Conservation (phyloP, 495 filamentous ascomycete species). For the Penicillium argentinense region DNA sequence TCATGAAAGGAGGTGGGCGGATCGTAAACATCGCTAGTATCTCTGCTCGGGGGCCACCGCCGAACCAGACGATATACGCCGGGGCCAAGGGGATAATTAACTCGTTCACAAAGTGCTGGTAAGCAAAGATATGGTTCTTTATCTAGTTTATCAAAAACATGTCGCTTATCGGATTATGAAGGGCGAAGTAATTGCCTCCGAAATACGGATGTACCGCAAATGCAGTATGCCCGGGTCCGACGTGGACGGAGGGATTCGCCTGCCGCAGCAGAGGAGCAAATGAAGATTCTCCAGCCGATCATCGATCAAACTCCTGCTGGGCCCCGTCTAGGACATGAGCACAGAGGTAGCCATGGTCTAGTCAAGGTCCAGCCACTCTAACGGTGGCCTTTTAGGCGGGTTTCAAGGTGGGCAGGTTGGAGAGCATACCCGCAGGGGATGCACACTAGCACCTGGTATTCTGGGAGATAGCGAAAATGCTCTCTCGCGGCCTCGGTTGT, state of each 20-base stretch:
- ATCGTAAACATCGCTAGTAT: conserved; percentile 31
- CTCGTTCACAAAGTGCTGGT: conserved; percentile 39
- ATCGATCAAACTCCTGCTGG: conserved; percentile 40
- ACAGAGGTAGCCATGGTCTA: too few relatives aligned
- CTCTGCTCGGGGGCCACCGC: conserved; percentile 20
- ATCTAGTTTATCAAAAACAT: not conserved
- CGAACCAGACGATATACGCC: conserved; percentile 29
- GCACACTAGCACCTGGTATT: too few relatives aligned
- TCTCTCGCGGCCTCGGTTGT: too few relatives aligned
- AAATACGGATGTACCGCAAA: conserved; percentile 35
- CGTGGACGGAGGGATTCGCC: conserved; percentile 32
- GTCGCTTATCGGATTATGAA: not conserved
- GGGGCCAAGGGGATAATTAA: conserved; percentile 31
- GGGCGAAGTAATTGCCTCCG: conserved; percentile 31
- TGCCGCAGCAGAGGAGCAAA: conserved; percentile 33
- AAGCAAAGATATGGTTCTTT: not conserved
- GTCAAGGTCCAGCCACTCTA: too few relatives aligned
- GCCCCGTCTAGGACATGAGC: conserved; percentile 31
- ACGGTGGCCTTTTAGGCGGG: too few relatives aligned
- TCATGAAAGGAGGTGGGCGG: conserved; percentile 20
- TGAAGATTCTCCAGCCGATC: conserved; percentile 37
- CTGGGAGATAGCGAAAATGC: too few relatives aligned
- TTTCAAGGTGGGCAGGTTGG: too few relatives aligned
- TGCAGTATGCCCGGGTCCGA: conserved; percentile 31
- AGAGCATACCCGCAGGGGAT: too few relatives aligned